Conservation (phyloP, 2,329 filamentous ascomycete species). For the Exophiala sp. region DNA sequence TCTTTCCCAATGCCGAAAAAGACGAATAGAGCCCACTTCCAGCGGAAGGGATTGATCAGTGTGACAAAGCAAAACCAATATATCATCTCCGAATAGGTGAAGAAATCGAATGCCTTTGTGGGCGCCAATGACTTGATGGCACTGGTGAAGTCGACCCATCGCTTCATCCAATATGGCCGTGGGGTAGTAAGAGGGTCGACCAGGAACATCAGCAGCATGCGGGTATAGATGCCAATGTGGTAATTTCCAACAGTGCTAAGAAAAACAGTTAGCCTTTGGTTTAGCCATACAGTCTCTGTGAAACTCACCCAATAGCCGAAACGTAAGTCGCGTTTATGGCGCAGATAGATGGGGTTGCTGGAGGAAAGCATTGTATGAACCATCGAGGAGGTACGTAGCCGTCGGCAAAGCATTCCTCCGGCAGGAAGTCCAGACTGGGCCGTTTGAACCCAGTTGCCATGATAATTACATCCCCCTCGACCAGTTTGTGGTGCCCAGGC, state of each 20-base stretch:
- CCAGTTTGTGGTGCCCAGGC: slow-evolving; percentile 58
- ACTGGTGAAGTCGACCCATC: slow-evolving; percentile 80
- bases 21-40: slow-evolving; percentile 85
- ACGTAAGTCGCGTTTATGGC: slow-evolving; percentile 81
- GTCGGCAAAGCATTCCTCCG: slow-evolving; percentile 63
- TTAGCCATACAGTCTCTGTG: no score
- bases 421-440: slow-evolving; percentile 67
- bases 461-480: slow-evolving; percentile 70
- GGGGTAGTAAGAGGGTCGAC: slow-evolving; percentile 71
- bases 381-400: slow-evolving; percentile 76
- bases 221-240: slow-evolving; percentile 84
- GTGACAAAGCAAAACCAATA: slow-evolving; percentile 83
- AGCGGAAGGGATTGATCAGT: slow-evolving; percentile 73
- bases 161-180: slow-evolving; percentile 66
- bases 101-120: slow-evolving; percentile 77
- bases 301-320: slow-evolving; percentile 59
- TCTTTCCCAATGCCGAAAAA: slow-evolving; percentile 66
- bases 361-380: slow-evolving; percentile 84
- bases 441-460: slow-evolving; percentile 79
- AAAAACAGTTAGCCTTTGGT: slow-evolving; percentile 3
- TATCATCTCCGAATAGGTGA: slow-evolving; percentile 76
- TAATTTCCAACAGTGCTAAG: slow-evolving; percentile 66
- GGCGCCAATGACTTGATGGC: slow-evolving; percentile 64
- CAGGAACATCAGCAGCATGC: slow-evolving; percentile 80
- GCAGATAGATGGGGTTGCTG: slow-evolving; percentile 64